A percentile compares a stretch with the other conserved stretches of the same genome.
These are phyloP conservation scores for Fusarium luffae DNA, from an alignment of 2,329 filamentous ascomycete genomes.

Conservation along the genomic window DNA sequence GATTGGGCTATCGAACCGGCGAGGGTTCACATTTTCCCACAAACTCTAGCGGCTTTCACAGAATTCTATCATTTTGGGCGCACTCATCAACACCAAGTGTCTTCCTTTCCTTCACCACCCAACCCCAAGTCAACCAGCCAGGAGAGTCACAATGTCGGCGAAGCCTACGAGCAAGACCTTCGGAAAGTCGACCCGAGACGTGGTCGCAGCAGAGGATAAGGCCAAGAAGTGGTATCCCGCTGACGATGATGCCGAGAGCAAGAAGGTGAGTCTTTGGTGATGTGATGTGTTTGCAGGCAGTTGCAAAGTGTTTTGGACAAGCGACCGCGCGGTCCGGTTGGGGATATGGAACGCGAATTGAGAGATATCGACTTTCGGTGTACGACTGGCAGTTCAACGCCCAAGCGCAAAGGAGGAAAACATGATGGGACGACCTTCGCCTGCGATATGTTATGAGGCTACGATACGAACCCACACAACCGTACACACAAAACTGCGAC, in stretches of 20 bases:
- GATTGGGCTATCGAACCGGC: conserved; percentile 48
- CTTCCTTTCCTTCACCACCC: conserved; percentile 52
- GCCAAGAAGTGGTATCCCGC: conserved; percentile 99
- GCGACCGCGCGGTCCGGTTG: conserved; percentile 7
- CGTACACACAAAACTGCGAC: conserved; percentile 12
- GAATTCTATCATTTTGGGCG: conserved; percentile 56
- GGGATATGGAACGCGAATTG: conserved; percentile 22
- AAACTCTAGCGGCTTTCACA: conserved; percentile 57
- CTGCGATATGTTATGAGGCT: conserved; percentile 30
- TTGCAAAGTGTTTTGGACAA: conserved; percentile 13
- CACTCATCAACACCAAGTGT: conserved; percentile 51
- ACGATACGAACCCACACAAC: conserved; percentile 30
- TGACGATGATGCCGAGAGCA: conserved; percentile 87
- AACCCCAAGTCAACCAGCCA: conserved; percentile 55
- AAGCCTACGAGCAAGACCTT: conserved; percentile 92
- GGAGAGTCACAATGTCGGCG: conserved; percentile 74
- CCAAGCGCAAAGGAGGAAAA: conserved; percentile 18
- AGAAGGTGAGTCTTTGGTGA: conserved; percentile 82
- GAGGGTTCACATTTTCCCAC: conserved; percentile 60
- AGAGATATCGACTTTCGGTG: conserved; percentile 11
- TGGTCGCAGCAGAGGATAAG: conserved; percentile 89
- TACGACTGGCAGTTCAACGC: conserved; percentile 21
- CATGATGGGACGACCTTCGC: conserved; percentile 10
- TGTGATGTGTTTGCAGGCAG: conserved; percentile 39
- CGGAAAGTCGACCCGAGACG: conserved; percentile 93